Percentiles rank a stretch among this genome's conserved stretches.
These are phyloP conservation scores for Geoglossum glabrum DNA, from an alignment of 495 filamentous ascomycete species.

Conservation along the genomic window DNA sequence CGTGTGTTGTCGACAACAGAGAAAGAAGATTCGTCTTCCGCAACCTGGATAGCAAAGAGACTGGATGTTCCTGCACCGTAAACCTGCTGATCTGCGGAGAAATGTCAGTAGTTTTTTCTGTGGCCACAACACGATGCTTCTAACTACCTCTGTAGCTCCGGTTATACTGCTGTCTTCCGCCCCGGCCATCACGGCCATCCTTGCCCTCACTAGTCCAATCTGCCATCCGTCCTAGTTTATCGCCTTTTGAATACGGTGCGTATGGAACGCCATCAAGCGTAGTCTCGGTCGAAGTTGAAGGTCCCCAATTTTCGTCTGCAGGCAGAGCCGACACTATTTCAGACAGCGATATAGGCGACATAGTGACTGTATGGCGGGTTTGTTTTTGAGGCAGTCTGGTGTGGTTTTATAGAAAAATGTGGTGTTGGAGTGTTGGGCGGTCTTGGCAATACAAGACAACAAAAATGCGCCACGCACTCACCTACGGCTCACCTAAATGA, in stretches of 20 bases:
- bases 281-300: constrained; percentile 57
- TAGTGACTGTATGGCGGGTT: constrained; percentile 12
- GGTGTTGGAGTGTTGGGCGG: background rate
- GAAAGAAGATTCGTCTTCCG: constrained; percentile 93
- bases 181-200: constrained; percentile 52
- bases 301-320: constrained; percentile 64
- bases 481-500: too few relatives aligned
- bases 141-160: constrained; percentile 69
- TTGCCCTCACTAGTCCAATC: constrained; percentile 95
- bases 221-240: constrained; percentile 97
- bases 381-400: background rate
- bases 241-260: constrained; percentile 92
- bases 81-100: constrained; percentile 64
- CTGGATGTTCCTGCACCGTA: constrained; percentile 80
- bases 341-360: constrained; percentile 36
- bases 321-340: constrained; percentile 40
- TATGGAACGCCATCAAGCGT: constrained; percentile 88
- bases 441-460: background rate
- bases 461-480: background rate
- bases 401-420: background rate
- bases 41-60: constrained; percentile 71
- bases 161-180: constrained; percentile 72
- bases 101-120: constrained; percentile 3
- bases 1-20: constrained; percentile 91
- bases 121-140: background rate